Conservation (phyloP, 495 filamentous ascomycete genomes). For the Aspergillus carlsbadensis region DNA sequence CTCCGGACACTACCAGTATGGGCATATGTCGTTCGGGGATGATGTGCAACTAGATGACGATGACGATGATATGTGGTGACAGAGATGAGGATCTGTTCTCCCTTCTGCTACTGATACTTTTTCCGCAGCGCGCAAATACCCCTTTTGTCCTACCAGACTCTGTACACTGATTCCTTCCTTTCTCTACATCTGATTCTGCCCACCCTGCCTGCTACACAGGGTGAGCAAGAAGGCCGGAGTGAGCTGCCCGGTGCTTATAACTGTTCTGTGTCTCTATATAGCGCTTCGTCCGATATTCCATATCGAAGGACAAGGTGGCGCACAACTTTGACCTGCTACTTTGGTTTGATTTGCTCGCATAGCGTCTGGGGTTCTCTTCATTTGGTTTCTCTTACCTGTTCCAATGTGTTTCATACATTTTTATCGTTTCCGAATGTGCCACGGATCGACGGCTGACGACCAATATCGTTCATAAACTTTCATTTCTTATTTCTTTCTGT, state of each 20-base stretch:
- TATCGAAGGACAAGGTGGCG: constrained; percentile 6
- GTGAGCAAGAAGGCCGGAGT: constrained; percentile 12
- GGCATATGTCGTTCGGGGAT: constrained; percentile 50
- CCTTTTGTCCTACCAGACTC: constrained; percentile 29
- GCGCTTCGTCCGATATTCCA: constrained; percentile 13
- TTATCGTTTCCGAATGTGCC: constrained; percentile 5
- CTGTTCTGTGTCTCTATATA: constrained; percentile 21
- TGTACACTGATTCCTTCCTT: constrained; percentile 32
- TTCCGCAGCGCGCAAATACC: constrained; percentile 39
- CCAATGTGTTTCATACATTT: constrained; percentile 15
- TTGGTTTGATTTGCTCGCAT: constrained; percentile 43
- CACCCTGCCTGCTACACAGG: constrained; percentile 16
- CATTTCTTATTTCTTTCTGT: neutral
- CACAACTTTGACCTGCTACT: constrained; percentile 22
- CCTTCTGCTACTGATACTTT: constrained; percentile 27
- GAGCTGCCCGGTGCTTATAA: constrained; percentile 12
- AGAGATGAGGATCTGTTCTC: constrained; percentile 21
- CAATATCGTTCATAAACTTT: constrained; percentile 8
- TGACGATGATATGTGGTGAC: constrained; percentile 59
- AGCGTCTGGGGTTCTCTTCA: constrained; percentile 40
- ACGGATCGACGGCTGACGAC: constrained; percentile 12
- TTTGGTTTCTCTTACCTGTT: constrained; percentile 13
- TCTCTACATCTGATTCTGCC: constrained; percentile 7
- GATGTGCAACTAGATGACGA: constrained; percentile 49
- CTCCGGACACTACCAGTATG: constrained; percentile 47